Percentiles rank a stretch among this genome's conserved stretches.
These are phyloP conservation scores for Cryptosporidium felis DNA, from an alignment of 169 alveolate genomes.

Conservation along the genomic window DNA sequence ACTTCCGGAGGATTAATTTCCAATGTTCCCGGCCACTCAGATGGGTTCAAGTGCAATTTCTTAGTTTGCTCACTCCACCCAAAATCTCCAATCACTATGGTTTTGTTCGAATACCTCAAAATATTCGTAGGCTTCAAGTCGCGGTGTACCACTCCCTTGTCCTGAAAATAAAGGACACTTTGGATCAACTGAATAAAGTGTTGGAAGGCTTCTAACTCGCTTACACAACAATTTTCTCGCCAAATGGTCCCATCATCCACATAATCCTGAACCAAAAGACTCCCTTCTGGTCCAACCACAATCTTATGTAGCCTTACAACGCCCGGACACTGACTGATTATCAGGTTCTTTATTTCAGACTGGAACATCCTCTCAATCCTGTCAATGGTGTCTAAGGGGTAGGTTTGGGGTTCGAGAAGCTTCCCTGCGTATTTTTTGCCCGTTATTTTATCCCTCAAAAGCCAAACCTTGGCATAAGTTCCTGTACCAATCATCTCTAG, in stretches of 20 bases:
- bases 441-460: conserved; percentile 75
- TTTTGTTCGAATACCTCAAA: conserved; percentile 74
- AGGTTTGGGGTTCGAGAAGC: conserved; percentile 81
- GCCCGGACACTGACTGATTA: conserved; percentile 84
- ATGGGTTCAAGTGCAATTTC: conserved; percentile 74
- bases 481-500: conserved; percentile 79
- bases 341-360: conserved; percentile 80
- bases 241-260: conserved; percentile 84
- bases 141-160: conserved; percentile 78
- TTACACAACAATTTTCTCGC: conserved; percentile 78
- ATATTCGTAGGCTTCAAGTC: conserved; percentile 84
- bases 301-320: conserved; percentile 80
- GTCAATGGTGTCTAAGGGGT: conserved; percentile 78
- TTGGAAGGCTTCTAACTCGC: conserved; percentile 79
- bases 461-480: conserved; percentile 85
- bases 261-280: conserved; percentile 81
- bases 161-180: conserved; percentile 81
- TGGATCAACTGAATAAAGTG: conserved; percentile 82
- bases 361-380: conserved; percentile 81
- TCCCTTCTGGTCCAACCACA: conserved; percentile 83
- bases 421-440: conserved; percentile 82
- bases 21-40: conserved; percentile 87
- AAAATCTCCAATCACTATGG: conserved; percentile 81
- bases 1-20: conserved; percentile 87
- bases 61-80: conserved; percentile 83